A percentile compares a stretch with the other conserved stretches of the same genome.
Evolutionary conservation across 2,329 filamentous ascomycete species (phyloP).

Genomic region (Ascochyta koolunga): DNA sequence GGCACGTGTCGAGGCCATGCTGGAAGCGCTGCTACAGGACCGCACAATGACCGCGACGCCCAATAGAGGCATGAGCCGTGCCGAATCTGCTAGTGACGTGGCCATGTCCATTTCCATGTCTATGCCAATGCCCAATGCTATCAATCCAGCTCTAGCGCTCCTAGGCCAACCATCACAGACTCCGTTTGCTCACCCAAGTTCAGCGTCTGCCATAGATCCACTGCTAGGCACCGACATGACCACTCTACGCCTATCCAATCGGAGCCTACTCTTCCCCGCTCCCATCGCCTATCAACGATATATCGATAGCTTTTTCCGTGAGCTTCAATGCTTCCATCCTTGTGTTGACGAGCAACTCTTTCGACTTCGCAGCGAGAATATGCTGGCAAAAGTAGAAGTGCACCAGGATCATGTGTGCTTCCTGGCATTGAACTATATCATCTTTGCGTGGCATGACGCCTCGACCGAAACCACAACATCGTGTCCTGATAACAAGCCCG

Average conservation of each 20-base stretch:
- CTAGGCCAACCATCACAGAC: conserved; percentile 19
- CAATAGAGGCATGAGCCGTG: conserved; percentile 35
- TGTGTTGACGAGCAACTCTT: conserved; percentile 41
- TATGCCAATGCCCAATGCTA: conserved; percentile 30
- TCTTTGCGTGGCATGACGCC: conserved; percentile 30
- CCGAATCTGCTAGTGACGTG: conserved; percentile 26
- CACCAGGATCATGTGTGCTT: conserved; percentile 29
- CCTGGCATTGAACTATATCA: conserved; percentile 38
- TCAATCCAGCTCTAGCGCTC: conserved; percentile 28
- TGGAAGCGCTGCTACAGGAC: conserved; percentile 43
- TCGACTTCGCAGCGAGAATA: conserved; percentile 26
- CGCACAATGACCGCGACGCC: conserved; percentile 32
- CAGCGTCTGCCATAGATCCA: background rate
- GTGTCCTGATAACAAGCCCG: conserved; percentile 5
- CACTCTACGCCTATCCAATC: conserved; percentile 19
- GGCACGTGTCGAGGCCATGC: conserved; percentile 44
- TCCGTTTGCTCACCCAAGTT: background rate
- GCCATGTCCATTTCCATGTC: conserved; percentile 29
- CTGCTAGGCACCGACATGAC: background rate
- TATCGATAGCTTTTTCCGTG: conserved; percentile 35
- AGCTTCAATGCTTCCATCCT: conserved; percentile 34
- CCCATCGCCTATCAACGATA: conserved; percentile 31
- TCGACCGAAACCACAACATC: conserved; percentile 15
- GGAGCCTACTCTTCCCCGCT: conserved; percentile 28
- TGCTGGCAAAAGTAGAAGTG: conserved; percentile 29